Evolutionary conservation across 805 yeast species (phyloP).

Genomic region (Lachancea dasiensis): DNA sequence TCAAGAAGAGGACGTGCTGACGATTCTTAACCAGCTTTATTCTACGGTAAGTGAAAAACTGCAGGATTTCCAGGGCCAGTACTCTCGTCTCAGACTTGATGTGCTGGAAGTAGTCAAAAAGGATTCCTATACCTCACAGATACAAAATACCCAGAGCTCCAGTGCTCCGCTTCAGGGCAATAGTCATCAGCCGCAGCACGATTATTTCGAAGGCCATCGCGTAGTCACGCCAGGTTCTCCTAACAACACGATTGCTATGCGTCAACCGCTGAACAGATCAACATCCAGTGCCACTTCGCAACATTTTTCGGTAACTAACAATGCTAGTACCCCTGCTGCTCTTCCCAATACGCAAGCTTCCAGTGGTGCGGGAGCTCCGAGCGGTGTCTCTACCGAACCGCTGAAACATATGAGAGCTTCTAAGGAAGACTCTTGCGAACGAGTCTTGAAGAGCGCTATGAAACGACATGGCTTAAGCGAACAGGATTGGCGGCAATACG

Average conservation of each 20-base stretch:
- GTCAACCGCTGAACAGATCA: conserved; percentile 4
- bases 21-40: conserved; percentile 24
- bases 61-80: conserved; percentile 30
- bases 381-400: no score
- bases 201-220: conserved; percentile 18
- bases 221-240: conserved; percentile 10
- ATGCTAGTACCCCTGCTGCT: conserved; percentile 11
- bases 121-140: conserved; percentile 4
- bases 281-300: conserved; percentile 10
- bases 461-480: conserved; percentile 70
- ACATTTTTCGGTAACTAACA: conserved; percentile 15
- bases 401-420: conserved; percentile 79
- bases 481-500: conserved; percentile 84
- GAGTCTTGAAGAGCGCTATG: conserved; percentile 83
- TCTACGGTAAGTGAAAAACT: conserved; percentile 23
- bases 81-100: conserved; percentile 26
- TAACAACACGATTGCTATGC: conserved; percentile 3
- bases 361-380: conserved; percentile 5
- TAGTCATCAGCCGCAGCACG: conserved; percentile 17
- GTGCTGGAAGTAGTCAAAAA: conserved; percentile 27
- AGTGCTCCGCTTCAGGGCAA: background rate
- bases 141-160: conserved; percentile 7
- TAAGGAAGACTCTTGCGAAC: conserved; percentile 85
- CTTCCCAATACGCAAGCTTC: conserved; percentile 15
- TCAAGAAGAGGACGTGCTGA: conserved; percentile 31